Base-by-base conservation (phyloP, 768 basidiomycete genomes). In the Boletus fagicola region DNA sequence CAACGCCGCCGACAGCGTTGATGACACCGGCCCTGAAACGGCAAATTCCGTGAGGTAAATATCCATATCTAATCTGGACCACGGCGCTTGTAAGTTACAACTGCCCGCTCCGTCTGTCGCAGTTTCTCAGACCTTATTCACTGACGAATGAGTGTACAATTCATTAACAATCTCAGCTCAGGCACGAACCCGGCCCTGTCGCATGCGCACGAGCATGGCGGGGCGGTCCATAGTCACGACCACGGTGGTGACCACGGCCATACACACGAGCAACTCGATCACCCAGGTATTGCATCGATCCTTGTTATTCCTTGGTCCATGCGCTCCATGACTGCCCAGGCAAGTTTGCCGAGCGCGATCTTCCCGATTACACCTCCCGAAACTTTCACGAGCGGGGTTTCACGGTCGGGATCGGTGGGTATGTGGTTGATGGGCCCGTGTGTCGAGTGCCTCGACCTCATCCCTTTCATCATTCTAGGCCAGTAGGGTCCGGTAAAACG, bases 341-440 rank as follows among this genome's bases (percentile, higher is more conserved):
- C 44, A 97, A 91, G 71, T 99, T 87, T 65, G 75, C 90, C 12
- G 94, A 98, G 69, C 81, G 96, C 28, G 96, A 98, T 72, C 73
- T 97, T 71, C 97, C 96, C 10, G 89, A 97, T 67, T 98, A 90
- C 66, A 78, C 86, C 9, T 71, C 74, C 3, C 79, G 96, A 36
- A 90, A 94, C 76, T 98, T 94, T 65, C 82, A 86, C 51, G 95
- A 98, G 74, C 79, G 96, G 60, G 97, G 91, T 1, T 99, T 98
- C 75, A 98, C 96, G 0, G 78, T 99, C 57, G 96, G 96, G n/a
- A 98, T 98, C 54, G 96, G 96, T 67, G 95, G 95, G 95, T 95
- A 66, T 48, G 87, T 74, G 6, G 36, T 40, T 44, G 15, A 36
- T 38, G 28, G n/a, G n/a, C 18, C 50, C 44, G 33, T 12, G 60